phyloP scores from a whole-genome alignment of 106 monocot species.

The Allium cepa region DNA sequence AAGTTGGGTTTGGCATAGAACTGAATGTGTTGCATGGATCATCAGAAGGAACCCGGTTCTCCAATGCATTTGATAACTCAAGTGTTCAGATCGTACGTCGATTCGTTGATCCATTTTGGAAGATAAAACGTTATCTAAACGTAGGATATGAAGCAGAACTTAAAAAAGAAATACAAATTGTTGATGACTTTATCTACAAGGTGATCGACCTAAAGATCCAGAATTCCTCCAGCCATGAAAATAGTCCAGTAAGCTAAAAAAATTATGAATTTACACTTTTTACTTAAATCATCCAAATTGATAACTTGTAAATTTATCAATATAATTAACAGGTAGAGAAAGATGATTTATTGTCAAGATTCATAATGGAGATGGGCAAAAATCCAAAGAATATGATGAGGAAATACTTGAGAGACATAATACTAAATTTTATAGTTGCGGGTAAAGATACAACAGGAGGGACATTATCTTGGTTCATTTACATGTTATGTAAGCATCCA shows the following conservation, averaged over 20 bases:
- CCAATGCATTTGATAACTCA: constrained; percentile 19
- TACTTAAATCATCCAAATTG: too few relatives aligned
- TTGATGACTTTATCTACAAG: constrained; percentile 40
- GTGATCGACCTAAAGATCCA: constrained; percentile 19
- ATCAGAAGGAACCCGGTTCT: neutral
- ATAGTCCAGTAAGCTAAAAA: constrained; percentile 3
- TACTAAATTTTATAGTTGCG: constrained; percentile 7
- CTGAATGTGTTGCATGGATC: constrained; percentile 5
- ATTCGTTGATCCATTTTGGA: constrained; percentile 41
- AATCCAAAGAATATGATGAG: constrained; percentile 1
- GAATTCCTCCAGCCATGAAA: neutral
- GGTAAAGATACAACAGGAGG: constrained; percentile 9
- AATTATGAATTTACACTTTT: too few relatives aligned
- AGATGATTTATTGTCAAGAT: constrained; percentile 2
- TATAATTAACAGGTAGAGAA: neutral
- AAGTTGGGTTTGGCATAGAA: constrained; percentile 13
- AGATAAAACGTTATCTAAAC: constrained; percentile 33
- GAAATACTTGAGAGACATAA: constrained; percentile 11
- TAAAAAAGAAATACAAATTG: constrained; percentile 19
- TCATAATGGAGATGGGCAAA: neutral
- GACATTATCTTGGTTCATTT: constrained; percentile 9
- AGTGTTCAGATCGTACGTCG: constrained; percentile 3
- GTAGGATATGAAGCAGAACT: constrained; percentile 42
- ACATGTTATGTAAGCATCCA: constrained; percentile 14
- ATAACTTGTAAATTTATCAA: too few relatives aligned